Conservation (phyloP, 768 basidiomycete species). For the Peribolospora kevripleyi region DNA sequence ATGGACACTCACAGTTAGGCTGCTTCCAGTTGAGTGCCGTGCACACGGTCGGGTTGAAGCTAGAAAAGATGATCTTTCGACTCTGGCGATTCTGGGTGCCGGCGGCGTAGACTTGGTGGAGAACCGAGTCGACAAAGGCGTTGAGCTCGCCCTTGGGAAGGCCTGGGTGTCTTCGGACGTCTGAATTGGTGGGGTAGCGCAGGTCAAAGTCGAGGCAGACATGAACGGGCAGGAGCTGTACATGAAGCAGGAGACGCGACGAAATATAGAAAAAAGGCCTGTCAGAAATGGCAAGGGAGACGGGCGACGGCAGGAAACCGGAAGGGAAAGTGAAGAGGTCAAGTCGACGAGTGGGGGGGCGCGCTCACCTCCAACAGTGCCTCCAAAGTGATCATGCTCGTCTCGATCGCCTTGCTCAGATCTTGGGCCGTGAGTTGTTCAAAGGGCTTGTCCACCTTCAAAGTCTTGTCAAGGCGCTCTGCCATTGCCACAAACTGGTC, state of each 20-base stretch:
- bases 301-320: background rate
- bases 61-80: slow-evolving; percentile 49
- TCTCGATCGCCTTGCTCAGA: slow-evolving; percentile 19
- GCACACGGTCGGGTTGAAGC: slow-evolving; percentile 72
- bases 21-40: slow-evolving; percentile 95
- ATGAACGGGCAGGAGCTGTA: slow-evolving; percentile 18
- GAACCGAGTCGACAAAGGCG: slow-evolving; percentile 54
- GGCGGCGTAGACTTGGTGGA: slow-evolving; percentile 55
- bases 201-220: slow-evolving; percentile 64
- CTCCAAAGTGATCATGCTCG: slow-evolving; percentile 28
- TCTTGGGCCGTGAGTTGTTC: too few relatives aligned
- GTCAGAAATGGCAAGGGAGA: background rate
- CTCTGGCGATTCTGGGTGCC: slow-evolving; percentile 36
- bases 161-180: slow-evolving; percentile 24
- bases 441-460: too few relatives aligned
- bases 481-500: slow-evolving; percentile 54
- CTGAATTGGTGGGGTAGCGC: slow-evolving; percentile 40
- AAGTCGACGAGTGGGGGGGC: background rate
- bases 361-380: slow-evolving; percentile 44
- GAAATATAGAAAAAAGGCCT: background rate
- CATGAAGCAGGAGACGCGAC: slow-evolving; percentile 26
- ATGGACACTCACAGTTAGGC: slow-evolving; percentile 50
- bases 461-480: slow-evolving; percentile 19
- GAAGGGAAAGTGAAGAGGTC: background rate
- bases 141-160: slow-evolving; percentile 46